Conservation (phyloP, 371 early-diverging fungal species). For the Apophysomyces ossiformis region DNA sequence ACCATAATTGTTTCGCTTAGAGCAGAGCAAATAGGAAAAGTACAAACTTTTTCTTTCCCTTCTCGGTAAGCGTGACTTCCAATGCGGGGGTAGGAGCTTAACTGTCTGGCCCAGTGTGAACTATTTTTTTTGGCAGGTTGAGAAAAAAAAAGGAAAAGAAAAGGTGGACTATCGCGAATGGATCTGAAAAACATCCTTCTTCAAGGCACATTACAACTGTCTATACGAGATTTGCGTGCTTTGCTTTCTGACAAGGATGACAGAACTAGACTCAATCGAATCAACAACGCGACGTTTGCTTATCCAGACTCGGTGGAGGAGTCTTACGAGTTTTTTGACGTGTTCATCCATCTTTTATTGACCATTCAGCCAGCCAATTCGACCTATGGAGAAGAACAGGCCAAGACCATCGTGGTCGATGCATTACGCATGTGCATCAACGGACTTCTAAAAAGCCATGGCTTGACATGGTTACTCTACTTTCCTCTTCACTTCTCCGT, state of each 20-base stretch:
- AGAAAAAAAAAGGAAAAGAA: background rate
- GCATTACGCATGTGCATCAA: constrained; percentile 41
- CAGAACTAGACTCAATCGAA: constrained; percentile 24
- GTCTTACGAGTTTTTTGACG: constrained; percentile 42
- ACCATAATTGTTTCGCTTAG: constrained; percentile 24
- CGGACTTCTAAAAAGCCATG: constrained; percentile 30
- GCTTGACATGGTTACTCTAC: constrained; percentile 31
- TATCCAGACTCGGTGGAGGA: constrained; percentile 24
- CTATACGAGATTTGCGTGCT: constrained; percentile 23
- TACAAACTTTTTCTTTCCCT: too few species aligned
- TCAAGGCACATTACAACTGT: constrained; percentile 23
- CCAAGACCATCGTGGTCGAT: constrained; percentile 30
- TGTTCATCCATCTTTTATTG: constrained; percentile 37
- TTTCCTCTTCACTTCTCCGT: constrained; percentile 28
- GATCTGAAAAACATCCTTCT: constrained; percentile 45
- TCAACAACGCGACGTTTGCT: constrained; percentile 30
- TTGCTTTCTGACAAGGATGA: constrained; percentile 25
- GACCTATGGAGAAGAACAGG: constrained; percentile 25
- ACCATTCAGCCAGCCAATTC: constrained; percentile 33
- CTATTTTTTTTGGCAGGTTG: too few species aligned
- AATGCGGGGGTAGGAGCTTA: too few species aligned
- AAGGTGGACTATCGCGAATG: constrained; percentile 22
- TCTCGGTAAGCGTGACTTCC: too few species aligned
- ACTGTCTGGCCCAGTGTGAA: too few species aligned
- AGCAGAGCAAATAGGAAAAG: too few species aligned